Conservation (phyloP, 176 grass and related monocot genomes). For the Thinopyrum elongatum region DNA sequence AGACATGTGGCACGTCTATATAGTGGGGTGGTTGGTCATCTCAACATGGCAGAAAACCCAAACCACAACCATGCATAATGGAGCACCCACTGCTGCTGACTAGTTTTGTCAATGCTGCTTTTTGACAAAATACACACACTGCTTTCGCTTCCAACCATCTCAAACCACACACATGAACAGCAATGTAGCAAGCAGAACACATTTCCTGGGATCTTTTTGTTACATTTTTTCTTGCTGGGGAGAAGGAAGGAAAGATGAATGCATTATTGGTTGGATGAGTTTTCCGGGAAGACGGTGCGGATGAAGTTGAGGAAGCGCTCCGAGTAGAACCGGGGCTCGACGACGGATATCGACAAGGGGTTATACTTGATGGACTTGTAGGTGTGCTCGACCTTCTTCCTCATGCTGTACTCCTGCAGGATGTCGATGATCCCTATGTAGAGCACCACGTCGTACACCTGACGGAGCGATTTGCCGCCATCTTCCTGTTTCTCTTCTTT, state of each 20-base stretch:
- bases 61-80: neutral
- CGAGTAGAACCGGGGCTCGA: conserved; percentile 72
- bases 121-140: neutral
- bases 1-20: neutral
- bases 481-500: conserved; percentile 43
- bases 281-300: conserved; percentile 77
- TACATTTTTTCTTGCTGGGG: neutral
- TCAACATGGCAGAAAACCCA: neutral
- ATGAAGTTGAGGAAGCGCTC: conserved; percentile 83
- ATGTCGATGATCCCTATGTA: conserved; percentile 99
- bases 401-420: conserved; percentile 83
- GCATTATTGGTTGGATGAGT: neutral
- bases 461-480: conserved; percentile 46
- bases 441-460: conserved; percentile 86
- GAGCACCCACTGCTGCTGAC: neutral
- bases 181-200: neutral
- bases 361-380: conserved; percentile 90
- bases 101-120: neutral
- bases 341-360: conserved; percentile 71
- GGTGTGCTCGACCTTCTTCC: conserved; percentile 86
- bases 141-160: neutral
- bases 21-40: conserved; percentile 8
- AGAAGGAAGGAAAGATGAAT: neutral
- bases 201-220: neutral
- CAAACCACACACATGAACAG: neutral